Conservation (phyloP, 2,329 filamentous ascomycete species). For the Penicillium paneum region DNA sequence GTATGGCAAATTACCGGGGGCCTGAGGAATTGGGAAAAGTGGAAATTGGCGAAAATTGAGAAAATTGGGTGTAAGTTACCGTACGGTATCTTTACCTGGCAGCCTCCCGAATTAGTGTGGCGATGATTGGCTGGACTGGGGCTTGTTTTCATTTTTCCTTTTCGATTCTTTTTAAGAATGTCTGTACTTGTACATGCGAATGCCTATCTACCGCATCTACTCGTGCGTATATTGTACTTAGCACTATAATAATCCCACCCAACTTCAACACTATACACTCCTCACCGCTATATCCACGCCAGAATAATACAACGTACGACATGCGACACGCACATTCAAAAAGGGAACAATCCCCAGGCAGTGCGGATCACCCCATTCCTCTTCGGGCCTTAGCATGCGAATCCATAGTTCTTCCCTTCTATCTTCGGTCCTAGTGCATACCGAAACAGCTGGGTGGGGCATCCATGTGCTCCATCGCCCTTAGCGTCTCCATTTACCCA, state of each 20-base stretch:
- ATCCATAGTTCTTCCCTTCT: conserved; percentile 19
- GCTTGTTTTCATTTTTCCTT: conserved; percentile 5
- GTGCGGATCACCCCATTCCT: conserved; percentile 14
- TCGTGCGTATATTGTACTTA: neutral
- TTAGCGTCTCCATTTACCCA: conserved; percentile 1
- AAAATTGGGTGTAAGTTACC: neutral
- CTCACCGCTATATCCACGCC: conserved; percentile 1
- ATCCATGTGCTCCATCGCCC: conserved; percentile 16
- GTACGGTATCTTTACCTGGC: conserved; percentile 13
- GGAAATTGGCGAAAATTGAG: neutral
- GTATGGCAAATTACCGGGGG: conserved; percentile 15
- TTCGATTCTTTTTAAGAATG: neutral
- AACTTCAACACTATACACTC: neutral
- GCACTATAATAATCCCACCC: neutral
- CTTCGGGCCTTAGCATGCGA: conserved; percentile 4
- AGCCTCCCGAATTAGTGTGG: conserved; percentile 18
- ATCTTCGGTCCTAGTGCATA: conserved; percentile 23
- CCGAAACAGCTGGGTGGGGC: conserved; percentile 11
- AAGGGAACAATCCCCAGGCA: neutral
- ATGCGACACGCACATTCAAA: conserved; percentile 3
- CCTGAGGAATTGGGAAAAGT: conserved; percentile 17
- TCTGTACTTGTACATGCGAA: neutral
- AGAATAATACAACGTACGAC: conserved; percentile 6
- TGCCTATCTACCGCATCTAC: neutral
- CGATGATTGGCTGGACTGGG: conserved; percentile 24